phyloP scores from a whole-genome alignment of 208 protist genomes.

The Trypanosoma grayi region DNA sequence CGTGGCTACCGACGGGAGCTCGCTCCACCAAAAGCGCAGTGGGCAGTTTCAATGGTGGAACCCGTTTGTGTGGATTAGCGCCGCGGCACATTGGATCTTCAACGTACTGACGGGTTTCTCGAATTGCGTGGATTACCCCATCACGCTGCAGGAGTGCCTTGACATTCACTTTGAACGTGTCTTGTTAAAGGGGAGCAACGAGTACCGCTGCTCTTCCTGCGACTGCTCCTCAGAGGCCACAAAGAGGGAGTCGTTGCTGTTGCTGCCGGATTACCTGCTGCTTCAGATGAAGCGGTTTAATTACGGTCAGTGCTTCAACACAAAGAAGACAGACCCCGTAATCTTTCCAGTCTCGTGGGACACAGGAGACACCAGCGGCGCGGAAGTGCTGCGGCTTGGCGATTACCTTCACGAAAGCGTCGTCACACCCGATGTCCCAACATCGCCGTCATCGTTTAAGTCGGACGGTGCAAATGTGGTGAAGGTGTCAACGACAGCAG shows the following conservation, averaged over 20 bases:
- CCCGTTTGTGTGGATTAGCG: slow-evolving; percentile 38
- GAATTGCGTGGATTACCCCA: slow-evolving; percentile 30
- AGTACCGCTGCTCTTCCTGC: slow-evolving; percentile 81
- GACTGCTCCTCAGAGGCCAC: slow-evolving; percentile 63
- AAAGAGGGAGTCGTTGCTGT: slow-evolving; percentile 66
- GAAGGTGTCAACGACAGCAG: too few species aligned
- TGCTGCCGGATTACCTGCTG: slow-evolving; percentile 79
- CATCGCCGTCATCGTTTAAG: too few species aligned
- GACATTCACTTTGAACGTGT: slow-evolving; percentile 84
- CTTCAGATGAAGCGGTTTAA: slow-evolving; percentile 90
- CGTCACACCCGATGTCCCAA: too few species aligned
- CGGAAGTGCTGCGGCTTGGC: slow-evolving; percentile 60
- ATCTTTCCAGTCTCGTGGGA: slow-evolving; percentile 78
- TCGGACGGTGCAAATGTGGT: too few species aligned
- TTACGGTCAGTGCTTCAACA: slow-evolving; percentile 60
- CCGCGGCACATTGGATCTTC: slow-evolving; percentile 13
- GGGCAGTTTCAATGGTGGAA: slow-evolving; percentile 51
- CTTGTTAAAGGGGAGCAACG: slow-evolving; percentile 60
- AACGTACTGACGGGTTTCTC: slow-evolving; percentile 30
- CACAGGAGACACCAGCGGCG: slow-evolving; percentile 4
- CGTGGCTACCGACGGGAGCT: slow-evolving; percentile 23
- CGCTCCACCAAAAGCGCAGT: slow-evolving; percentile 23
- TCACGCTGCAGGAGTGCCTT: slow-evolving; percentile 87
- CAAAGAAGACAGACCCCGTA: slow-evolving; percentile 81
- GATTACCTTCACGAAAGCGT: slow-evolving; percentile 55